Evolutionary conservation across 2,329 filamentous ascomycete genomes (phyloP), one percentile per base, ranked within the genome.

Genomic region (Aspergillus bombycis): DNA sequence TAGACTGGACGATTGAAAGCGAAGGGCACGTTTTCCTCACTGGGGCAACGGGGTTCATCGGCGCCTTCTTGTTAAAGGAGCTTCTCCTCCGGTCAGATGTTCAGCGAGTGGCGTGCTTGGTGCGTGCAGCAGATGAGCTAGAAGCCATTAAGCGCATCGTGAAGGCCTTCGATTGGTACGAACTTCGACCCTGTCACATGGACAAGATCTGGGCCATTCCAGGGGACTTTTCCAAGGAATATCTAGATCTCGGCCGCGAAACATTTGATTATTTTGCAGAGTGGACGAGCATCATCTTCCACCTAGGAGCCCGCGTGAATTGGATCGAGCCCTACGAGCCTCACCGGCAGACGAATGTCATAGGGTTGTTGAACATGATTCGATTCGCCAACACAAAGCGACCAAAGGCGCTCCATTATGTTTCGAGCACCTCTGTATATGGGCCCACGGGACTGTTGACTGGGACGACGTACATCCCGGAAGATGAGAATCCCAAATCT

Each of bases 331-430:
- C 62, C 0, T 64, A 64, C 41, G 57, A 59, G 3, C 46, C 34
- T 32, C 62, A 64, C 28, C 58, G 58, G 3, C 36, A 45, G 4
- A 30, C 62, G 19, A 64, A 64, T 32, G 55, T 61, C 14, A 11
- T 55, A 7, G 58, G 62, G 2, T 56, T 57, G 8, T 14, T 61
- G 26, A 41, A 61, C 11, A 60, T 60, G 48, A 48, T 63, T 26
- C 54, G 32, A 19, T 68, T 46, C 61, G 52, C 32, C 2, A 54
- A 62, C n/a, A 53, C 43, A 10, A 23, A 36, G n/a, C 61, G 63
- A 2, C 63, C 53, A 2, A 68, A 68, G 32, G 21, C 57, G 2
- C 12, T 67, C 12, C 60, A 67, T 59, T 64, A 67, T 46, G 30
- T 52, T 0, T 68, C 65, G 2, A 59, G 57, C 19, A 62, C 67